Percentiles rank a stretch among this genome's conserved stretches.
Conservation (phyloP, 1,139 yeast species). For the Suhomyces bribrorum region DNA sequence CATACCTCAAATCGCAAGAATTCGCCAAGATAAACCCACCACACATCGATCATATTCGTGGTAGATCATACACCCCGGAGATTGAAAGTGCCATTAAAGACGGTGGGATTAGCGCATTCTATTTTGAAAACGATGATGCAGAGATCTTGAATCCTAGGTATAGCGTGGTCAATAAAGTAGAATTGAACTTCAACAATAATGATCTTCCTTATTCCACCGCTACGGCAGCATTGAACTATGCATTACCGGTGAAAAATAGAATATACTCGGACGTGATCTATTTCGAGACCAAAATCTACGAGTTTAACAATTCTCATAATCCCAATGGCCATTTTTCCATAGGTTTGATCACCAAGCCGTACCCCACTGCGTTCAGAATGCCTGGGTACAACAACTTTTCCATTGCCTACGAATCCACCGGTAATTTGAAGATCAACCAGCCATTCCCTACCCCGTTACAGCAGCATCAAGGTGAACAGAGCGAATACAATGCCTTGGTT, state of each 20-base stretch:
- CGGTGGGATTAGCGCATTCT: constrained; percentile 44
- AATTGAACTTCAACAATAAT: constrained; percentile 50
- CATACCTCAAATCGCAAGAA: constrained; percentile 39
- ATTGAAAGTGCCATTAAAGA: constrained; percentile 36
- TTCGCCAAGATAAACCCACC: constrained; percentile 38
- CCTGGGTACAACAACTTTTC: constrained; percentile 87
- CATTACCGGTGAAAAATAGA: constrained; percentile 61
- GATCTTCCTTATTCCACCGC: constrained; percentile 49
- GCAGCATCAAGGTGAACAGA: constrained; percentile 50
- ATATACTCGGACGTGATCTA: constrained; percentile 61
- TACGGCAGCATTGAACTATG: constrained; percentile 54
- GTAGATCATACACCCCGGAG: constrained; percentile 34
- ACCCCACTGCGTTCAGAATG: constrained; percentile 74
- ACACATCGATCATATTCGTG: constrained; percentile 31
- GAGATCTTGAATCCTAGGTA: constrained; percentile 33
- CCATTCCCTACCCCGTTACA: constrained; percentile 60
- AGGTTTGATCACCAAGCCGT: constrained; percentile 86
- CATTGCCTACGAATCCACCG: constrained; percentile 84
- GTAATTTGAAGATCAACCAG: constrained; percentile 76
- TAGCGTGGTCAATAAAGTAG: constrained; percentile 64
- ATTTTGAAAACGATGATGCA: constrained; percentile 39
- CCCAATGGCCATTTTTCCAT: constrained; percentile 61
- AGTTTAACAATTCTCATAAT: constrained; percentile 31
- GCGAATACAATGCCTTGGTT: constrained; percentile 57
- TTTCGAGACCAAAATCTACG: constrained; percentile 69